These are phyloP conservation scores for Suillus subaureus DNA, from an alignment of 768 basidiomycete genomes.

Conservation along the genomic window DNA sequence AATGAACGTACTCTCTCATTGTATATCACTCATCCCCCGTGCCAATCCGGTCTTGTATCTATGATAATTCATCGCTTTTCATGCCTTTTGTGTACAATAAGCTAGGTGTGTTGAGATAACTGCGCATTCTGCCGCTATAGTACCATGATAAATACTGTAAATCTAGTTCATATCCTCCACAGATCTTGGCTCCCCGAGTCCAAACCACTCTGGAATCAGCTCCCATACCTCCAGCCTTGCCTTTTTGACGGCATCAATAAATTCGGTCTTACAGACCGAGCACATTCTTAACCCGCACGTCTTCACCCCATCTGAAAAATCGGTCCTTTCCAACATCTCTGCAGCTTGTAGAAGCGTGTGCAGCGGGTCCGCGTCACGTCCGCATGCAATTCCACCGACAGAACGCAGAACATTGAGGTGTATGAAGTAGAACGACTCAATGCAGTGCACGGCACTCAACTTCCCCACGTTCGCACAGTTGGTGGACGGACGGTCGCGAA, in stretches of 20 bases:
- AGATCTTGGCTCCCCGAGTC: slow-evolving; percentile 31
- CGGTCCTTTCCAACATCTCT: slow-evolving; percentile 72
- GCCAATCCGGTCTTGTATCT: slow-evolving; percentile 3
- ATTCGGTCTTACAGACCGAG: slow-evolving; percentile 50
- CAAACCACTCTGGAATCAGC: slow-evolving; percentile 66
- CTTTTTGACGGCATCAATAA: slow-evolving; percentile 40
- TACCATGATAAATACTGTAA: not conserved
- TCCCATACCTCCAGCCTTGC: slow-evolving; percentile 66
- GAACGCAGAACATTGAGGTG: slow-evolving; percentile 71
- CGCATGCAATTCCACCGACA: slow-evolving; percentile 69
- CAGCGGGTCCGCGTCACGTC: slow-evolving; percentile 74
- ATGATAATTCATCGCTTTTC: slow-evolving; percentile 10
- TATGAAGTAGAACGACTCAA: slow-evolving; percentile 76
- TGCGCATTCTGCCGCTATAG: not conserved
- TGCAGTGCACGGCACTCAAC: slow-evolving; percentile 42
- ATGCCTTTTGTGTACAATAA: not conserved
- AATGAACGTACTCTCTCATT: slow-evolving; percentile 41
- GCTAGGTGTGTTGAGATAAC: not conserved
- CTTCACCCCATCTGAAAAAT: slow-evolving; percentile 65
- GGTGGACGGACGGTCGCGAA: slow-evolving; percentile 52
- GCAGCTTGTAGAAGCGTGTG: slow-evolving; percentile 67
- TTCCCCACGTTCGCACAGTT: slow-evolving; percentile 49
- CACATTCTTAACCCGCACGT: slow-evolving; percentile 59
- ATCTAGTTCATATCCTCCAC: not conserved
- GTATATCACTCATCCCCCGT: slow-evolving; percentile 2